A percentile compares a stretch with the other conserved stretches of the same genome.
Conservation (phyloP, 257 asterid species). For the Primulina tabacum region DNA sequence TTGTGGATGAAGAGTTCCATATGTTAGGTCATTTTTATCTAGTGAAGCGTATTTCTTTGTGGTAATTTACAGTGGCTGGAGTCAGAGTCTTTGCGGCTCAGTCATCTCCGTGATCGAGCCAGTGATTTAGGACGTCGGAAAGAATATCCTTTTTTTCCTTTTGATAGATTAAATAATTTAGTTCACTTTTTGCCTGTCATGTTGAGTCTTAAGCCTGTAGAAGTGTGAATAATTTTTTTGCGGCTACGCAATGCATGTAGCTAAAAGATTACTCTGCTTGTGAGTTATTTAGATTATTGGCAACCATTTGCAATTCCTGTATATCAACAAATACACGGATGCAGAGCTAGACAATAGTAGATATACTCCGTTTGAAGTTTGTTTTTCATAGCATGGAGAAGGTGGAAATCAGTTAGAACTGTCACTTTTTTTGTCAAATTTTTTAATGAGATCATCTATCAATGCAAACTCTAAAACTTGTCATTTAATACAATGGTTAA, state of each 20-base stretch:
- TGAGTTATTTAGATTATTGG: neutral
- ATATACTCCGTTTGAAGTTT: neutral
- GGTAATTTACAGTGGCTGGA: constrained; percentile 82
- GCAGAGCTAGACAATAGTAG: neutral
- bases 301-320: neutral
- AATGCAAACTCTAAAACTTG: neutral
- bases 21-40: neutral
- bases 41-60: neutral
- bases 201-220: neutral
- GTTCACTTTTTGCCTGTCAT: neutral
- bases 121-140: constrained; percentile 95
- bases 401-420: neutral
- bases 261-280: neutral
- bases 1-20: neutral
- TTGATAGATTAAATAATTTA: constrained; percentile 8
- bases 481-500: neutral
- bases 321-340: constrained; percentile 3
- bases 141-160: constrained; percentile 76
- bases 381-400: constrained; percentile 4
- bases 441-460: neutral
- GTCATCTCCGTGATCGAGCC: constrained; percentile 98
- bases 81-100: constrained; percentile 74
- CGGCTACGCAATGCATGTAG: neutral
- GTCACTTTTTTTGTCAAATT: neutral
- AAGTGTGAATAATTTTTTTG: neutral